Base-by-base conservation (phyloP, 371 early-diverging fungal genomes). In the Rhizopus sp. region DNA sequence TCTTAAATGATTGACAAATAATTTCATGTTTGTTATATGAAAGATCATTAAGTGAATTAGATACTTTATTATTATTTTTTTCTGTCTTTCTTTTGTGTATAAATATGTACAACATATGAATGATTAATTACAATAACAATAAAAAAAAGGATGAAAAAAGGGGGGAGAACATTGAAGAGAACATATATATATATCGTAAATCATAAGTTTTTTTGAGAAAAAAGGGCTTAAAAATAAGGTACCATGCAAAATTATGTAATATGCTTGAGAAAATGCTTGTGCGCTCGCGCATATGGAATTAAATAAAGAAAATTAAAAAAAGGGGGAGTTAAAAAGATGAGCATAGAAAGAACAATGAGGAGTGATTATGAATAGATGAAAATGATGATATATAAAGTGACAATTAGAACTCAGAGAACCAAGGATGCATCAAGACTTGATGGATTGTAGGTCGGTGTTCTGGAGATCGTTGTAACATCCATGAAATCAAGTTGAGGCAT, bases 341-440 rank as follows among this genome's bases (percentile, higher is more conserved):
- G 13, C 13, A 34, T 49, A 31, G 50, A 34, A 49, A 49, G 9
- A 49, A 29, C 7, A 15, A 49, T 5, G 12, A 10, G 46, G 8
- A 23, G 23, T 23, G 23, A 23, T 23, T 23, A 23, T 23, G 23
- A 23, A 23, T 23, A 23, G 13, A 39, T 10, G 39, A 48, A 32
- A 48, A 48, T 7, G 48, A 10, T 31, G 10, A 3, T 6, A 4
- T 23, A 23, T 23, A 23, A 23, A 23, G 23, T 23, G 23, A 23
- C 23, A 23, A 23, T 47, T 51, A 47, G 53, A 30, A 48, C 15
- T 70, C 55, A 51, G 52, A 53, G 47, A 77, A 68, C 91, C 91
- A 91, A 42, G 86, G 81, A 63, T 91, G 90, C 16, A 57, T 55
- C 29, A 75, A 62, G n/a, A 90, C 77, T 55, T 90, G 83, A 38